phyloP scores from a whole-genome alignment of 345 rosid genomes.

The Barbarea vulgaris region DNA sequence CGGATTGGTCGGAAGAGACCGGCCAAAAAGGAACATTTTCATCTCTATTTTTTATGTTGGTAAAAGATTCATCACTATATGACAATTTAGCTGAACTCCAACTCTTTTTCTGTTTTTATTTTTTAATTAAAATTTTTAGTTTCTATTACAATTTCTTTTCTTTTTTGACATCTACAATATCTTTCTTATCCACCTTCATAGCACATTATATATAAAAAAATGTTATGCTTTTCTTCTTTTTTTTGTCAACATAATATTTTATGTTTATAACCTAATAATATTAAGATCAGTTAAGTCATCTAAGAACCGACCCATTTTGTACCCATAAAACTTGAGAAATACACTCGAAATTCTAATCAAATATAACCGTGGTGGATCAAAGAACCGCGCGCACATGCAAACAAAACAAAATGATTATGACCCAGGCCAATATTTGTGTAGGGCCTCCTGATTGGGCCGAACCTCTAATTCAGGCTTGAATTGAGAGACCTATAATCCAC shows the following conservation, averaged over 20 bases:
- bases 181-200: constrained; percentile 14
- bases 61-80: constrained; percentile 12
- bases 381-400: not conserved
- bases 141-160: no score
- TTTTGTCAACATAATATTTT: not conserved
- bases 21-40: constrained; percentile 31
- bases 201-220: not conserved
- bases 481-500: not conserved
- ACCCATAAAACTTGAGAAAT: constrained; percentile 7
- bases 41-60: not conserved
- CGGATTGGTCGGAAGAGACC: constrained; percentile 38
- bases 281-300: not conserved
- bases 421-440: not conserved
- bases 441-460: not conserved
- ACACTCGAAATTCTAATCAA: not conserved
- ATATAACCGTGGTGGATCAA: not conserved
- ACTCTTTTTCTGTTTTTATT: not conserved
- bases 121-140: not conserved
- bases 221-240: not conserved
- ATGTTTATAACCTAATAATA: not conserved
- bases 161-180: not conserved
- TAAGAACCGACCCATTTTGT: constrained; percentile 18
- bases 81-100: constrained; percentile 24
- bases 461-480: not conserved
- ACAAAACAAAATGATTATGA: not conserved